A percentile compares a stretch with the other conserved stretches of the same genome.
These are phyloP conservation scores for Penicillium sp. DNA, from an alignment of 2,329 filamentous ascomycete species.

Conservation along the genomic window DNA sequence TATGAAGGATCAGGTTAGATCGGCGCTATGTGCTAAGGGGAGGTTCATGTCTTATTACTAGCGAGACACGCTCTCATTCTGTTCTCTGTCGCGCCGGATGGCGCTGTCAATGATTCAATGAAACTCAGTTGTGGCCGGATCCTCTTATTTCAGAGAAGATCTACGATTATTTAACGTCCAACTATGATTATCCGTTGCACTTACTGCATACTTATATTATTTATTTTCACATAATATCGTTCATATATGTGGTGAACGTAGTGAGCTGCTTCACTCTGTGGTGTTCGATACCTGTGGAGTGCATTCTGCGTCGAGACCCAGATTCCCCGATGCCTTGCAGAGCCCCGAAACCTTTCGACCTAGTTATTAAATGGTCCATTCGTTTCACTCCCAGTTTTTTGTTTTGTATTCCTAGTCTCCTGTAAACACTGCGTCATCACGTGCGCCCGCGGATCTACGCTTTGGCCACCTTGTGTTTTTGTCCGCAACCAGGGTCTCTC, in stretches of 20 bases:
- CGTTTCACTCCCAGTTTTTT: neutral
- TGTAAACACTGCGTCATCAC: slow-evolving; percentile 18
- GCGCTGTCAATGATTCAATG: slow-evolving; percentile 22
- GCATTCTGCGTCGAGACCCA: neutral
- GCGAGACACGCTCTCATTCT: slow-evolving; percentile 5
- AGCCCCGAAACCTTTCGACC: neutral
- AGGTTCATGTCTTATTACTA: slow-evolving; percentile 4
- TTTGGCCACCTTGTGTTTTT: slow-evolving; percentile 27
- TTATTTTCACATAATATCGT: neutral
- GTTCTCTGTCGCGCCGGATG: slow-evolving; percentile 1
- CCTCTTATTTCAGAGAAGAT: neutral
- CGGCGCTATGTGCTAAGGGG: slow-evolving; percentile 18
- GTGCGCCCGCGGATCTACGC: slow-evolving; percentile 17
- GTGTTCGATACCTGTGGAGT: neutral
- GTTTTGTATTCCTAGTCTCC: neutral
- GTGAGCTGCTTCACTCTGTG: neutral
- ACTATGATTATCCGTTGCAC: neutral
- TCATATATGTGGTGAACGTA: neutral
- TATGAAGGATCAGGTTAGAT: slow-evolving; percentile 15
- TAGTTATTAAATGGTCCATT: neutral
- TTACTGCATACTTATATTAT: neutral
- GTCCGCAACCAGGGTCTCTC: slow-evolving; percentile 14
- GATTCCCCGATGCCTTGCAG: neutral
- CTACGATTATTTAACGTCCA: neutral
- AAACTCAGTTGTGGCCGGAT: slow-evolving; percentile 5